Base-by-base conservation (phyloP, 768 basidiomycete genomes). In the Tylopilus plumbeoviolaceoides region DNA sequence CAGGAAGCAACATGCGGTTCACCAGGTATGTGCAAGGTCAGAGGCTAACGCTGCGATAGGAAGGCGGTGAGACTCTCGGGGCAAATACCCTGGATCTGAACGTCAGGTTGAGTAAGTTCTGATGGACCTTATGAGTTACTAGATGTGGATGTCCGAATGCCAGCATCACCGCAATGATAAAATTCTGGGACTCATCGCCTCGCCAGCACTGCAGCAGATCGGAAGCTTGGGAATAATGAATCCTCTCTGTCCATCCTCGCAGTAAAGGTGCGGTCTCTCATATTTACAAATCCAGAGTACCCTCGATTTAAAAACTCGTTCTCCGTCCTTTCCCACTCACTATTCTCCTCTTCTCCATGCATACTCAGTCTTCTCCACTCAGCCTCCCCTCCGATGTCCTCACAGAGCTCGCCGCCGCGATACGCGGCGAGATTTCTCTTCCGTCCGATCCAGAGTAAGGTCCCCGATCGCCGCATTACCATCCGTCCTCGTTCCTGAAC, bases 361-460 rank as follows among this genome's bases (percentile, higher is more conserved):
- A 25, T 27, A 7, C 53, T 9, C 44, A 33, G 11, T 27, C 52
- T 21, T 48, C 47, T 25, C 43, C 31, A 2, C 23, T 6, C 25
- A 40, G 31, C 12, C 59, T 67, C 9, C 30, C 59, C 5, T 15
- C 45, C 14, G 65, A 69, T 15, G 69, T 78, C 21, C 71, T 75
- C 59, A 66, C 75, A 43, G 78, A 82, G 61, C 72, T 83, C 20
- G 70, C 69, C 12, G 65, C 73, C 20, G 58, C 72, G 8, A 74
- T 80, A 56, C 70, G 77, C 46, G 82, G 82, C 15, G 66, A 73
- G 9, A 70, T 82, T 25, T 74, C 77, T 59, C 69, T 74, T 55
- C 70, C 75, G 31, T 66, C 68, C 30, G 73, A 79, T 52, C 54
- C 72, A 18, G 71, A 71, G 80, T 79, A 62, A 30, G 49, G 63